These are phyloP conservation scores for Ophiostoma perfectum DNA, from an alignment of 2,329 filamentous ascomycete species.

Conservation along the genomic window DNA sequence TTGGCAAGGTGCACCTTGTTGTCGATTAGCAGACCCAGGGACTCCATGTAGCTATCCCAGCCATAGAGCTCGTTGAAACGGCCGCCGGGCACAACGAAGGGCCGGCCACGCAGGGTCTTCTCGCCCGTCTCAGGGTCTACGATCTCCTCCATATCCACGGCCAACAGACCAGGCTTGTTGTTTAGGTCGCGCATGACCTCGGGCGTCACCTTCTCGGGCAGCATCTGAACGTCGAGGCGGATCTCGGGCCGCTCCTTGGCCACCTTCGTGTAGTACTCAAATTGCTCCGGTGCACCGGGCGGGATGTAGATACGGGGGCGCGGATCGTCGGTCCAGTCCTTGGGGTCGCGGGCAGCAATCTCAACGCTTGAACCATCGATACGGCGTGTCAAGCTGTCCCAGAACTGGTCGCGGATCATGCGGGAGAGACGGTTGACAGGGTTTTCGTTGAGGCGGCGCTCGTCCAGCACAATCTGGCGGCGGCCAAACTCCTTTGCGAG, in stretches of 20 bases:
- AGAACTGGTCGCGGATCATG: conserved; percentile 84
- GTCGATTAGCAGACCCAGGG: conserved; percentile 78
- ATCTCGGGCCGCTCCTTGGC: conserved; percentile 75
- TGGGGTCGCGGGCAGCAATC: conserved; percentile 79
- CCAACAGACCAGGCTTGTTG: conserved; percentile 78
- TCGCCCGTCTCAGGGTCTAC: conserved; percentile 62
- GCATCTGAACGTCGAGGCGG: conserved; percentile 75
- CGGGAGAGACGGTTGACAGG: conserved; percentile 82
- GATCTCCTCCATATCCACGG: conserved; percentile 79
- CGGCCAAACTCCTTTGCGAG: conserved; percentile 86
- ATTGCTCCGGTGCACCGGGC: conserved; percentile 74
- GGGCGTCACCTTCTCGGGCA: conserved; percentile 72
- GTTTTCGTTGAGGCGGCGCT: conserved; percentile 88
- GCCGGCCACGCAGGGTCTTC: conserved; percentile 69
- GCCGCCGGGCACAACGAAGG: conserved; percentile 95
- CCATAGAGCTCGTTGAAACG: conserved; percentile 98
- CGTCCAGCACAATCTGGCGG: conserved; percentile 84
- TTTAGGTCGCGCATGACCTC: conserved; percentile 80
- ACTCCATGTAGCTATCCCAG: conserved; percentile 99
- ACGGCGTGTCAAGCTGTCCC: conserved; percentile 81
- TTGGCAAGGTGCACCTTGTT: conserved; percentile 83
- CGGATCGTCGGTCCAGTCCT: conserved; percentile 90
- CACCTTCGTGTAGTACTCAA: conserved; percentile 79
- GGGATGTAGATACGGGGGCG: conserved; percentile 90
- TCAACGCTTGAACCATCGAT: conserved; percentile 88